Percentiles rank a stretch among this genome's conserved stretches.
phyloP scores from a whole-genome alignment of 768 basidiomycete genomes.

The Leucogyrophana mollusca region DNA sequence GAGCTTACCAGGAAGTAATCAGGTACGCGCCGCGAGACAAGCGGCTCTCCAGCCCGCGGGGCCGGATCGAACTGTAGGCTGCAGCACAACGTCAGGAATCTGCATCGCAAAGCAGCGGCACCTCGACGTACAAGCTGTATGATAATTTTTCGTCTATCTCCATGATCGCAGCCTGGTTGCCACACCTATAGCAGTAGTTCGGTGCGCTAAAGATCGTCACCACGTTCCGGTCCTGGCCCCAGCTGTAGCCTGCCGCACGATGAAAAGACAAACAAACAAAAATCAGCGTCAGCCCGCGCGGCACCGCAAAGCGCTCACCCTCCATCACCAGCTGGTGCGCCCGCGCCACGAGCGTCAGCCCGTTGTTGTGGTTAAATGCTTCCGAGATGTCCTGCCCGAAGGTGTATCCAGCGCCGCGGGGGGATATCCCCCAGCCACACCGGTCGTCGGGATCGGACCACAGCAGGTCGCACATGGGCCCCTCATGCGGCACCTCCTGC shows the following conservation, averaged over 20 bases:
- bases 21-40: slow-evolving; percentile 93
- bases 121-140: slow-evolving; percentile 87
- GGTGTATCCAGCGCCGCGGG: slow-evolving; percentile 97
- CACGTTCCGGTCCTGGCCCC: slow-evolving; percentile 99
- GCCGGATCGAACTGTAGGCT: slow-evolving; percentile 99
- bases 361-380: slow-evolving; percentile 99
- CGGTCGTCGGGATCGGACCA: slow-evolving; percentile 99
- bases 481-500: slow-evolving; percentile 99
- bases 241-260: slow-evolving; percentile 69
- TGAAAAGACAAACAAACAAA: slow-evolving; percentile 10
- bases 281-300: no score
- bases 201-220: slow-evolving; percentile 99
- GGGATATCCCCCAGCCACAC: slow-evolving; percentile 99
- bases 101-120: slow-evolving; percentile 2
- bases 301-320: no score
- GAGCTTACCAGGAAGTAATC: slow-evolving; percentile 86
- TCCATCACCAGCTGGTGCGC: slow-evolving; percentile 98
- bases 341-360: slow-evolving; percentile 90
- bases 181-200: slow-evolving; percentile 99
- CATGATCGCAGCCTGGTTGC: slow-evolving; percentile 99
- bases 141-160: slow-evolving; percentile 99
- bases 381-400: slow-evolving; percentile 99
- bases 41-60: slow-evolving; percentile 96
- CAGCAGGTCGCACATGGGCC: slow-evolving; percentile 98
- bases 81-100: slow-evolving; percentile 5